These are phyloP conservation scores for Coemansia sp. DNA, from an alignment of 192 early-diverging fungal genomes.

Conservation along the genomic window DNA sequence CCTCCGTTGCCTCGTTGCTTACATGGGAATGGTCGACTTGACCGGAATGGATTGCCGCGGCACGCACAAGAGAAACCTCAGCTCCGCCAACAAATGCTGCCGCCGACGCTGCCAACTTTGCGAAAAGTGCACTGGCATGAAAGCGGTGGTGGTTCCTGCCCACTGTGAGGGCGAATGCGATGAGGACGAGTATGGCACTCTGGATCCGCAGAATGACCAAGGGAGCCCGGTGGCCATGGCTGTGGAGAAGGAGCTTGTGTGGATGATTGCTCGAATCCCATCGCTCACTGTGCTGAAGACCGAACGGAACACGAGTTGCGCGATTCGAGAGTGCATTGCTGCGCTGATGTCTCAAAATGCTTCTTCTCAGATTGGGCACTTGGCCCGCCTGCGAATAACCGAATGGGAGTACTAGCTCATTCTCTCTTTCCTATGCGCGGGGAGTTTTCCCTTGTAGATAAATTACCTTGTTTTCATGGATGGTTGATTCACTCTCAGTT, in stretches of 20 bases:
- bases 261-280: constrained; percentile 36
- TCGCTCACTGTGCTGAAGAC: constrained; percentile 27
- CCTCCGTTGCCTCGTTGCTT: constrained; percentile 22
- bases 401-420: constrained; percentile 27
- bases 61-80: constrained; percentile 6
- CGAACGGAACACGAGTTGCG: constrained; percentile 28
- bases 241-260: constrained; percentile 36
- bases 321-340: constrained; percentile 18
- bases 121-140: not conserved
- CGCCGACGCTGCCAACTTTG: not conserved
- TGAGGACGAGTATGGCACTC: not conserved
- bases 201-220: not conserved
- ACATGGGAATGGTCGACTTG: constrained; percentile 22
- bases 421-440: too few relatives aligned
- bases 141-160: not conserved
- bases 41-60: not conserved
- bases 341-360: constrained; percentile 13
- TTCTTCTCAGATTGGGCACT: constrained; percentile 14
- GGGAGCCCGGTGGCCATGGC: not conserved
- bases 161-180: not conserved
- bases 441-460: too few relatives aligned
- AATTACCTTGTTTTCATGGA: too few relatives aligned
- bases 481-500: too few relatives aligned
- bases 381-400: constrained; percentile 12
- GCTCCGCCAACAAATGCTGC: not conserved